Evolutionary conservation across 2,329 filamentous ascomycete species (phyloP), one percentile per base, ranked within the genome.

Genomic region (Biscogniauxia sp.): DNA sequence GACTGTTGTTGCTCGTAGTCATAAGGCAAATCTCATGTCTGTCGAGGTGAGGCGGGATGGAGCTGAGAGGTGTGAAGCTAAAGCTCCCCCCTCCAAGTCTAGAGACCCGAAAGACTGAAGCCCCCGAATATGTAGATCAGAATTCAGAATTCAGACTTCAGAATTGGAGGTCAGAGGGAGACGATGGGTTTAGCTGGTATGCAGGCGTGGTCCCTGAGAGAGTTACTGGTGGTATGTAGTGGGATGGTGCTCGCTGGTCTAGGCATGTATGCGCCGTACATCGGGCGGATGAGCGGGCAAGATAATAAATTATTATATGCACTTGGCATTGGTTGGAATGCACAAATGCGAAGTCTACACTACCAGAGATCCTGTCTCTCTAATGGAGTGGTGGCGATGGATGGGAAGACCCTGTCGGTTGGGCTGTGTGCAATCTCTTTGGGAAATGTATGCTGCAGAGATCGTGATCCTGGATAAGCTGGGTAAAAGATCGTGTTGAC

Each of bases 391-490:
- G 49, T 50, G 25, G 23, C 49, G 20, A 49, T 56, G 57, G 49
- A 53, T 50, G 57, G 56, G 54, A 23, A 17, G 32, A 55, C 62
- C 60, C 55, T 62, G 57, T 57, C 37, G 53, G 61, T 59, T 61
- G 53, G 51, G 59, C 55, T 54, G 60, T 54, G 57, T 57, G 61
- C 64, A 64, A 63, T 65, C 66, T 66, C 60, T 50, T 65, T 64
- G 56, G 51, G 66, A 60, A 60, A 59, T 57, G 64, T 65, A 62
- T 66, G 68, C 68, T 69, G 61, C 52, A 65, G 53, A 61, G 63
- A 70, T 70, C 68, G 64, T 65, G 68, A 70, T 68, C 63, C 58
- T 55, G 62, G 56, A 60, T 65, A 57, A 61, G 62, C 64, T 54
- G 60, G 58, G 63, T 54, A 64, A 58, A 58, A 58, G 61, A 54